phyloP scores from a whole-genome alignment of 805 yeast species.

The Wickerhamomyces strasburgensis region DNA sequence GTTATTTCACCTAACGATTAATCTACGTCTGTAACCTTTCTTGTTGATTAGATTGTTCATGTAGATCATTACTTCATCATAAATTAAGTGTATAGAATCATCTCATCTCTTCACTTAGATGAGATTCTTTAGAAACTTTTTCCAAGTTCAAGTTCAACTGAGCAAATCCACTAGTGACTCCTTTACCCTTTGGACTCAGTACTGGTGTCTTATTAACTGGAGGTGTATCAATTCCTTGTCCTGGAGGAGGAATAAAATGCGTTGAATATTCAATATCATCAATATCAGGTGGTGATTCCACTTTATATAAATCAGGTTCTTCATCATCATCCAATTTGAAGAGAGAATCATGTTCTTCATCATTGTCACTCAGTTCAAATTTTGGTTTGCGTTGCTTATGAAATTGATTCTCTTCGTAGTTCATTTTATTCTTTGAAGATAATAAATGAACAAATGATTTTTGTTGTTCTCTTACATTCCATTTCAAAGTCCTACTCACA shows the following conservation, averaged over 20 bases:
- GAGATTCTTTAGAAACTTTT: no score
- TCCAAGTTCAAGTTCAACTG: neutral
- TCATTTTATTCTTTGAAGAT: constrained; percentile 50
- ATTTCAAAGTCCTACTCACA: constrained; percentile 79
- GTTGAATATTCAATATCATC: constrained; percentile 23
- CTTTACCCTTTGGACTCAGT: constrained; percentile 11
- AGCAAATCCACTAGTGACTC: neutral
- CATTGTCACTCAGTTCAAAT: constrained; percentile 22
- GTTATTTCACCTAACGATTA: neutral
- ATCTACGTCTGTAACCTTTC: no score
- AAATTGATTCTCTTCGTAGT: constrained; percentile 30
- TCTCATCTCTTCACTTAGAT: no score
- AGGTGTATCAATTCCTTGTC: constrained; percentile 26
- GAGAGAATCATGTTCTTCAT: constrained; percentile 11
- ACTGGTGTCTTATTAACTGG: constrained; percentile 16
- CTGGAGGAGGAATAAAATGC: constrained; percentile 23
- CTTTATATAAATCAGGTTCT: constrained; percentile 16
- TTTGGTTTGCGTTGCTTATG: constrained; percentile 16
- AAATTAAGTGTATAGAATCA: no score
- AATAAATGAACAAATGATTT: constrained; percentile 66
- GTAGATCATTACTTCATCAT: no score
- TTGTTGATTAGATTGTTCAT: no score
- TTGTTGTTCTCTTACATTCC: constrained; percentile 91
- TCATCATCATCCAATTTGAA: constrained; percentile 9
- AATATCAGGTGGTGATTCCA: constrained; percentile 25